phyloP scores from a whole-genome alignment of 192 early-diverging fungal species.

The Backusella westeae region DNA sequence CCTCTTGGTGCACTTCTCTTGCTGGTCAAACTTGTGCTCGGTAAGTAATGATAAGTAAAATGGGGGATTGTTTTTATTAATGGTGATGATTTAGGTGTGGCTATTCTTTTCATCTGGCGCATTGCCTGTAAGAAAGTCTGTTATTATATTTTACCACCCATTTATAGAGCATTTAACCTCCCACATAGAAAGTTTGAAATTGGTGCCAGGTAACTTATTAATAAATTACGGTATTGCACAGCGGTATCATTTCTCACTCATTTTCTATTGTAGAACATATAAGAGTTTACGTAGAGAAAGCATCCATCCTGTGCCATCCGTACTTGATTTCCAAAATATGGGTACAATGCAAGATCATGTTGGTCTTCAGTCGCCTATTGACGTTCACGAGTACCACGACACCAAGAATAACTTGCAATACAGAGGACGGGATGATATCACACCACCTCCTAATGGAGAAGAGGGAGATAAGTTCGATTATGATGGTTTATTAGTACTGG shows the following conservation, averaged over 20 bases:
- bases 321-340: slow-evolving; percentile 37
- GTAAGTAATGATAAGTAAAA: slow-evolving; percentile 9
- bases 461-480: slow-evolving; percentile 15
- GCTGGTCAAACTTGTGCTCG: slow-evolving; percentile 16
- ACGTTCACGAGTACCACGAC: slow-evolving; percentile 43
- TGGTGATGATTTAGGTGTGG: slow-evolving; percentile 32
- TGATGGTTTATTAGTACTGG: slow-evolving; percentile 17
- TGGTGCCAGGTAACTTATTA: slow-evolving; percentile 30
- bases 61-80: not conserved
- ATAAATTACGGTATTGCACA: too few species aligned
- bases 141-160: slow-evolving; percentile 47
- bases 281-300: slow-evolving; percentile 31
- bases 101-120: slow-evolving; percentile 52
- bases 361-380: slow-evolving; percentile 47
- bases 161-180: slow-evolving; percentile 52
- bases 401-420: slow-evolving; percentile 14
- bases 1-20: slow-evolving; percentile 2
- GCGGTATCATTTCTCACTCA: not conserved
- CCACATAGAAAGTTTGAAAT: slow-evolving; percentile 50
- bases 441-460: not conserved
- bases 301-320: slow-evolving; percentile 43
- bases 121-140: slow-evolving; percentile 45
- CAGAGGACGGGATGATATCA: not conserved
- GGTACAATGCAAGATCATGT: slow-evolving; percentile 44
- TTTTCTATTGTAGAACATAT: slow-evolving; percentile 26